Percentiles rank a stretch among this genome's conserved stretches.
Evolutionary conservation across 2,329 filamentous ascomycete species (phyloP).

Genomic region (Emergomyces pasteurianus): DNA sequence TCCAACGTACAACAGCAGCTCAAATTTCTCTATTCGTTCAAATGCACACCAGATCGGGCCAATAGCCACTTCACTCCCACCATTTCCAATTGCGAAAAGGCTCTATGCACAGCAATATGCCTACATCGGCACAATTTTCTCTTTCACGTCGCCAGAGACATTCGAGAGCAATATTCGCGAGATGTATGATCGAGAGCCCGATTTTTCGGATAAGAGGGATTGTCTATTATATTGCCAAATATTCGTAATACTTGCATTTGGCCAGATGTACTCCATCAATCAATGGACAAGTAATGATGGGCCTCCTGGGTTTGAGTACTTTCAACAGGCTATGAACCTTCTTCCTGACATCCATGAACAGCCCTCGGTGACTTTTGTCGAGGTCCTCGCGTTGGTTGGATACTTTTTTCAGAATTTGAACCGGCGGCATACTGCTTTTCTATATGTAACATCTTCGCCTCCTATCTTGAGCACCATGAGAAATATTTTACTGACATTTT

Average conservation of each 20-base stretch:
- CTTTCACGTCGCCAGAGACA: constrained; percentile 36
- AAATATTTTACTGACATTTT: constrained; percentile 4
- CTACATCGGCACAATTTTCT: constrained; percentile 48
- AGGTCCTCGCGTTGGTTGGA: constrained; percentile 42
- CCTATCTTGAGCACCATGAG: background rate
- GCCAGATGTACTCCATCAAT: constrained; percentile 47
- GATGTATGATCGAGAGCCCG: constrained; percentile 34
- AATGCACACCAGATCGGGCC: constrained; percentile 8
- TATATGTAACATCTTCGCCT: constrained; percentile 29
- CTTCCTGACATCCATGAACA: constrained; percentile 46
- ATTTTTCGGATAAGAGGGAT: constrained; percentile 34
- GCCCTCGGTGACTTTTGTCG: constrained; percentile 43
- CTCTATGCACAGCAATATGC: constrained; percentile 42
- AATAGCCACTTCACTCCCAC: constrained; percentile 33
- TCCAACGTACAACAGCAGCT: constrained; percentile 1
- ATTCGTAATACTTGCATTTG: constrained; percentile 43
- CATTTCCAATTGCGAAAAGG: constrained; percentile 39
- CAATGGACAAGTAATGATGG: constrained; percentile 42
- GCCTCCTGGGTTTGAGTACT: constrained; percentile 45
- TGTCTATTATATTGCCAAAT: constrained; percentile 43
- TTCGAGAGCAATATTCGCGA: constrained; percentile 37
- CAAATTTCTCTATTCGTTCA: constrained; percentile 3
- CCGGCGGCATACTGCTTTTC: constrained; percentile 42
- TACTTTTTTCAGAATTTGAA: constrained; percentile 49
- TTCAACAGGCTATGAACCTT: constrained; percentile 40